Conservation (phyloP, 129 eudicot genomes). For the Escallonia herrerae region DNA sequence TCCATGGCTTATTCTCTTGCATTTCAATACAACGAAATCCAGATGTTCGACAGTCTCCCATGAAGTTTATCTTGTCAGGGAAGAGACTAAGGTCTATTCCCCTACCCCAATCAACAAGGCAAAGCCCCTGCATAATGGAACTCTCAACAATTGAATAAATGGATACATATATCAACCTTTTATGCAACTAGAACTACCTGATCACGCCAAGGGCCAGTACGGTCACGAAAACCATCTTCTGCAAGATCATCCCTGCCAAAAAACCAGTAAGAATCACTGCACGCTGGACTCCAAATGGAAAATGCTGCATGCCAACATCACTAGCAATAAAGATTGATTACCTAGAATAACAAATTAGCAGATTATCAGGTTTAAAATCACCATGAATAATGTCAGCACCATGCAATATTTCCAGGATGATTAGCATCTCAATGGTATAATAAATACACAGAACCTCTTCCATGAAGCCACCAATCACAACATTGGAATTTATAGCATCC, state of each 20-base stretch:
- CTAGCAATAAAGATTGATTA: constrained; percentile 14
- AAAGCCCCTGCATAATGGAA: constrained; percentile 63
- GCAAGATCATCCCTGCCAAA: constrained; percentile 56
- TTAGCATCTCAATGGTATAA: constrained; percentile 93
- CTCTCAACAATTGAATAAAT: neutral
- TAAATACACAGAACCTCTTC: constrained; percentile 83
- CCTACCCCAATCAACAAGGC: constrained; percentile 99
- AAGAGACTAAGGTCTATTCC: constrained; percentile 78
- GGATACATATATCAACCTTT: neutral
- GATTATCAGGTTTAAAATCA: constrained; percentile 93
- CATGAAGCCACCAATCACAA: constrained; percentile 54
- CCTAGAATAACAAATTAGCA: constrained; percentile 85
- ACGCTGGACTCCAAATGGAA: neutral
- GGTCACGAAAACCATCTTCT: constrained; percentile 47
- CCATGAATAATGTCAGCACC: constrained; percentile 73
- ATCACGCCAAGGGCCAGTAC: constrained; percentile 76
- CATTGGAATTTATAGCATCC: constrained; percentile 89
- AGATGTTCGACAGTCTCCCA: constrained; percentile 86
- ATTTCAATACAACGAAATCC: constrained; percentile 88
- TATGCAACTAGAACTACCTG: constrained; percentile 43
- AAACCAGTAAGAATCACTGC: neutral
- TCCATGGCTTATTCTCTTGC: constrained; percentile 97
- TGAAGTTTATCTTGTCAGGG: constrained; percentile 58
- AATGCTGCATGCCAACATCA: neutral
- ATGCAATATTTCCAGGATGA: constrained; percentile 74